These are phyloP conservation scores for Monosporascus sp. DNA, from an alignment of 2,329 filamentous ascomycete genomes.

Conservation along the genomic window DNA sequence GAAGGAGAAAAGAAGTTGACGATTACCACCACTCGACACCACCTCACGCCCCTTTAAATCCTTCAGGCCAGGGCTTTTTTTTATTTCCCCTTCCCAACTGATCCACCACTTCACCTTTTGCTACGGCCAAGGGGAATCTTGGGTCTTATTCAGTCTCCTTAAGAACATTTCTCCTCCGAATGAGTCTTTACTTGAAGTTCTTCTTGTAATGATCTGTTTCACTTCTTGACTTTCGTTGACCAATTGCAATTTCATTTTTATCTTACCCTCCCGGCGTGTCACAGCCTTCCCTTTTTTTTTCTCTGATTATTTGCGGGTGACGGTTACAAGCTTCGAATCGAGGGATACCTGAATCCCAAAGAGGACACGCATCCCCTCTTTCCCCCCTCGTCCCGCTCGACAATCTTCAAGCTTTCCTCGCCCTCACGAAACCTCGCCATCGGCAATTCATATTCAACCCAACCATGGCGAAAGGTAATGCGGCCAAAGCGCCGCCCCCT, in stretches of 20 bases:
- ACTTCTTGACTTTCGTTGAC: constrained; percentile 39
- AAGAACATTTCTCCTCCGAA: constrained; percentile 15
- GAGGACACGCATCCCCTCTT: constrained; percentile 22
- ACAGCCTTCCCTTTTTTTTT: neutral
- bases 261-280: constrained; percentile 4
- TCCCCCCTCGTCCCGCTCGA: constrained; percentile 1
- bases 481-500: constrained; percentile 31
- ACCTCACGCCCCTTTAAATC: neutral
- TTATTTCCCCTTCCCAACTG: neutral
- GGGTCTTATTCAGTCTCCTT: constrained; percentile 9
- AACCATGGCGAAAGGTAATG: constrained; percentile 35
- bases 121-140: constrained; percentile 2
- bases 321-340: neutral
- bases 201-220: constrained; percentile 36
- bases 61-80: neutral
- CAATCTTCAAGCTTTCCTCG: constrained; percentile 1
- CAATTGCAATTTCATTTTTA: constrained; percentile 16
- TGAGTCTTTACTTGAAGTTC: constrained; percentile 16
- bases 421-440: neutral
- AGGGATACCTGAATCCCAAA: constrained; percentile 5
- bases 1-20: too few relatives aligned
- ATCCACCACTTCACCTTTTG: neutral
- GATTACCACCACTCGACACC: neutral
- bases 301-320: constrained; percentile 7
- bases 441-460: neutral